These are phyloP conservation scores for Tremella fuciformis DNA, from an alignment of 768 basidiomycete species.

Conservation along the genomic window DNA sequence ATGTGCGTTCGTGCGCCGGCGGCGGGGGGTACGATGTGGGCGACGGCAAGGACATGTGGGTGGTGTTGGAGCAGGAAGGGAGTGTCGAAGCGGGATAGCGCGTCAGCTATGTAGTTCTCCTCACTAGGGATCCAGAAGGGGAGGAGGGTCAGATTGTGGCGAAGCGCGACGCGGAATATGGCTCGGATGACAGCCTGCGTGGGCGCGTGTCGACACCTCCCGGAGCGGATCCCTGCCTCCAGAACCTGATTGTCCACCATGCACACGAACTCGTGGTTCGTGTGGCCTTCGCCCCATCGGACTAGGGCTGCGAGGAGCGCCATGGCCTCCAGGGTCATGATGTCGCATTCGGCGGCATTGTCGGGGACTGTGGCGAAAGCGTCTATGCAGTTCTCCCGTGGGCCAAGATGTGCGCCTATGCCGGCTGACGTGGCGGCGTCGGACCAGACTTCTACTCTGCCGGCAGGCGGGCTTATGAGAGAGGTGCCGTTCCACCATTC, in stretches of 20 bases:
- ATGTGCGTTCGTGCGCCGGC: neutral
- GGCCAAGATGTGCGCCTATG: slow-evolving; percentile 7
- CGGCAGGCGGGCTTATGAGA: neutral
- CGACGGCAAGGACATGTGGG: slow-evolving; percentile 5
- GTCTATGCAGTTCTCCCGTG: neutral
- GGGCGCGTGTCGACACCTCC: neutral
- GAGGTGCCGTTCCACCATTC: slow-evolving; percentile 2
- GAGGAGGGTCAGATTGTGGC: no score
- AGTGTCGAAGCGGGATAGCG: slow-evolving; percentile 12
- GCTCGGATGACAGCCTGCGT: no score
- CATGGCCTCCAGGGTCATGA: neutral
- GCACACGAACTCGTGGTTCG: neutral
- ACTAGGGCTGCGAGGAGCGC: neutral
- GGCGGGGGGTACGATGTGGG: neutral
- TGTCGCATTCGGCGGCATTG: neutral
- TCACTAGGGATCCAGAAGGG: no score
- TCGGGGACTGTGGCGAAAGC: neutral
- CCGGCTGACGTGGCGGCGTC: slow-evolving; percentile 9
- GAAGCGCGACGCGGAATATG: no score
- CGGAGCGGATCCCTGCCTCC: neutral
- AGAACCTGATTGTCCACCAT: slow-evolving; percentile 5
- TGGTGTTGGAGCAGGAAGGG: neutral
- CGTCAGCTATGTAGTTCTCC: slow-evolving; percentile 18
- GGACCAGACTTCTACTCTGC: slow-evolving; percentile 5
- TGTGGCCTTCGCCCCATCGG: neutral